A percentile compares a stretch with the other conserved stretches of the same genome.
Evolutionary conservation across 805 yeast species (phyloP).

Genomic region (Candida palmyrensis): DNA sequence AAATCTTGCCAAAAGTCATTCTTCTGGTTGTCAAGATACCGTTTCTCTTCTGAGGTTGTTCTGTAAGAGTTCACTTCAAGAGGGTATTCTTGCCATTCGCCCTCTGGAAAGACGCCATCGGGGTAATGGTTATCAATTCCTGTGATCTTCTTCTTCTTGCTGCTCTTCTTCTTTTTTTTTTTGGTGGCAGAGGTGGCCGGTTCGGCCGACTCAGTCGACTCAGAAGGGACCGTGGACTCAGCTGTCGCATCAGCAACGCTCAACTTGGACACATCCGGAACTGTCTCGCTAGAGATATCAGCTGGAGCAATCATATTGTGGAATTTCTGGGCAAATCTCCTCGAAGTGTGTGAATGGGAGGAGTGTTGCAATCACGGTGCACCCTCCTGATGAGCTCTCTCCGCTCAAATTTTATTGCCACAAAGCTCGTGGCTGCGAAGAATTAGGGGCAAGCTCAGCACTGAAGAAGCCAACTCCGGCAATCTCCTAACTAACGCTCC

Average conservation of each 20-base stretch:
- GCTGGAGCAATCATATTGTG: no score
- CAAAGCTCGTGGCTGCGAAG: no score
- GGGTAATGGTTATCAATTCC: slow-evolving; percentile 67
- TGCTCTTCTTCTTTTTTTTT: slow-evolving; percentile 43
- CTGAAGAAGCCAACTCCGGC: no score
- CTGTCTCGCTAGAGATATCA: no score
- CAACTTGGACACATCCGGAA: slow-evolving; percentile 7
- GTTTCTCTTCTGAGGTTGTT: slow-evolving; percentile 79
- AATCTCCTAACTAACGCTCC: no score
- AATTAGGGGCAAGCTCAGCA: no score
- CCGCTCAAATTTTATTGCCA: no score
- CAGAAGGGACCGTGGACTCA: slow-evolving; percentile 45
- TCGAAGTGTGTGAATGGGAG: no score
- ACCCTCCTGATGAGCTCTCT: no score
- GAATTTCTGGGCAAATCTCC: no score
- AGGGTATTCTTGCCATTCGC: slow-evolving; percentile 78
- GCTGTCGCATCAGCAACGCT: slow-evolving; percentile 20
- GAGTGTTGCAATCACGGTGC: no score
- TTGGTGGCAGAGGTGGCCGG: slow-evolving; percentile 7
- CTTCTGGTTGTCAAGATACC: slow-evolving; percentile 67
- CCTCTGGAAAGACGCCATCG: slow-evolving; percentile 75
- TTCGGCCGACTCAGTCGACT: slow-evolving; percentile 7
- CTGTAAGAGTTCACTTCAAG: slow-evolving; percentile 62
- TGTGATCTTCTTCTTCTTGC: slow-evolving; percentile 48
- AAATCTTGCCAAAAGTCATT: slow-evolving; percentile 73